phyloP scores from a whole-genome alignment of 495 filamentous ascomycete genomes.

The Aspergillus bridgeri region DNA sequence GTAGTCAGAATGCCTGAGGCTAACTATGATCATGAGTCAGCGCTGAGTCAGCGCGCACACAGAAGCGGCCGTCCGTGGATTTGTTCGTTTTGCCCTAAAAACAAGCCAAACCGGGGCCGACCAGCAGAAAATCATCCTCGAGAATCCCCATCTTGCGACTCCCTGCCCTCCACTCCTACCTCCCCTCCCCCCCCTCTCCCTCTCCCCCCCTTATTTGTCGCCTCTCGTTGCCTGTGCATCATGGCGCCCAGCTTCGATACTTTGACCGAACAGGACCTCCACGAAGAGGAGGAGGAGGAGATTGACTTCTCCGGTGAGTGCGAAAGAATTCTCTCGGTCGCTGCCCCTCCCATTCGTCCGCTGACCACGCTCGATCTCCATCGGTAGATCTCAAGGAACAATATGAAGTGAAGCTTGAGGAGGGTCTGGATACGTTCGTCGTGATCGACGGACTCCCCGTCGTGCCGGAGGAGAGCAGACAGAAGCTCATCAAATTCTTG shows the following conservation, averaged over 20 bases:
- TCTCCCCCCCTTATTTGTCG: neutral
- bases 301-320: slow-evolving; percentile 79
- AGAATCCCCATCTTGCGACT: slow-evolving; percentile 3
- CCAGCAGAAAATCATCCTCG: slow-evolving; percentile 23
- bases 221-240: slow-evolving; percentile 28
- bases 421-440: slow-evolving; percentile 92
- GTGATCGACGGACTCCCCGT: slow-evolving; percentile 90
- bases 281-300: slow-evolving; percentile 86
- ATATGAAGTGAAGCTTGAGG: slow-evolving; percentile 91
- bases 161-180: slow-evolving; percentile 6
- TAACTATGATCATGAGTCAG: slow-evolving; percentile 18
- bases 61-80: slow-evolving; percentile 33
- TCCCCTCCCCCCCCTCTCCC: neutral
- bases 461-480: slow-evolving; percentile 76
- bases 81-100: slow-evolving; percentile 42
- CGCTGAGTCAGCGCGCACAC: slow-evolving; percentile 37
- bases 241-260: slow-evolving; percentile 75
- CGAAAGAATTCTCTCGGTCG: slow-evolving; percentile 16
- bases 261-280: slow-evolving; percentile 72
- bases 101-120: slow-evolving; percentile 27
- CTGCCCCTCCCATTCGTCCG: slow-evolving; percentile 23
- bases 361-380: slow-evolving; percentile 21
- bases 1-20: slow-evolving; percentile 9
- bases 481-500: slow-evolving; percentile 91
- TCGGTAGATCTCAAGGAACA: slow-evolving; percentile 76